Evolutionary conservation across 441 rosid genomes (phyloP).

Genomic region (Gossypium schwendimanii): DNA sequence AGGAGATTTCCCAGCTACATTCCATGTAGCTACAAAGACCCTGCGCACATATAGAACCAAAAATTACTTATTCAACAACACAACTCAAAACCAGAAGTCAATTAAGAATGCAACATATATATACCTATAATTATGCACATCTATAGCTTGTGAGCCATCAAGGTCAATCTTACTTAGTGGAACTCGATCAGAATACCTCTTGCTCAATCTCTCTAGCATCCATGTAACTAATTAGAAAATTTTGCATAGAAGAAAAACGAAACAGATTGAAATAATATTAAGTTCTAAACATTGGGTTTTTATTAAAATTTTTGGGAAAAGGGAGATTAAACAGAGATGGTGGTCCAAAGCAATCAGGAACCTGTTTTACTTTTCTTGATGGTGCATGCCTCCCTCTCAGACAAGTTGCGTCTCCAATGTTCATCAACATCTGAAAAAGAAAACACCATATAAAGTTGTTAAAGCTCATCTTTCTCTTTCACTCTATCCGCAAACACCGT

Average conservation of each 20-base stretch:
- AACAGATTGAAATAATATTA: not conserved
- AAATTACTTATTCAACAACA: slow-evolving; percentile 8
- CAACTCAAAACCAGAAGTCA: not conserved
- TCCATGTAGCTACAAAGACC: slow-evolving; percentile 72
- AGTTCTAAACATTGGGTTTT: not conserved
- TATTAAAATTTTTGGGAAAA: not conserved
- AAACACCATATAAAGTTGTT: no score
- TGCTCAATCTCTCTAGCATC: slow-evolving; percentile 21
- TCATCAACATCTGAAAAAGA: no score
- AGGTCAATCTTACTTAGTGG: slow-evolving; percentile 53
- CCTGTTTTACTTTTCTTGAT: slow-evolving; percentile 21
- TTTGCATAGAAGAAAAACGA: not conserved
- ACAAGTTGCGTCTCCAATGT: no score
- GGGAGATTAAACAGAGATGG: not conserved
- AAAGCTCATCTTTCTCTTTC: slow-evolving; percentile 21
- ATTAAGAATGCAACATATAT: not conserved
- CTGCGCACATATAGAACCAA: slow-evolving; percentile 15
- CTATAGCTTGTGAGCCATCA: slow-evolving; percentile 56
- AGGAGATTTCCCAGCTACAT: slow-evolving; percentile 73
- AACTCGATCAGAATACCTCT: slow-evolving; percentile 44
- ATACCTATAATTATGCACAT: slow-evolving; percentile 57
- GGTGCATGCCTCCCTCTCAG: no score
- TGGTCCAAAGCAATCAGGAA: not conserved
- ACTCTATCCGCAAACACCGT: slow-evolving; percentile 29
- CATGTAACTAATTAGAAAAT: not conserved